Percentiles rank a stretch among this genome's conserved stretches.
Evolutionary conservation across 306 rosid genomes (phyloP).

Genomic region (Cotoneaster glaucophyllus): DNA sequence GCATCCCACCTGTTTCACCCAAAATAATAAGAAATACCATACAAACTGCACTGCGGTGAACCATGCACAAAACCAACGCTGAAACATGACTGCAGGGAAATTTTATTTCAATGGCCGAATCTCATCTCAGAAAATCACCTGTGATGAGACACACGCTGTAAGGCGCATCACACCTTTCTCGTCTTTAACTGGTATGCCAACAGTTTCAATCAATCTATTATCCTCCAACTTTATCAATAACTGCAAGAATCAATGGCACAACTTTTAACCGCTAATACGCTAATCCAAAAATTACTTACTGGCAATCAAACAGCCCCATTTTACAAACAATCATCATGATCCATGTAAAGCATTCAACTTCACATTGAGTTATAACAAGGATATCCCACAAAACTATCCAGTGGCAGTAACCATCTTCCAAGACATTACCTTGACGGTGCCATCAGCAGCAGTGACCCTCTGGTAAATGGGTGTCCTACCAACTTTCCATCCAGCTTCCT

Average conservation of each 20-base stretch:
- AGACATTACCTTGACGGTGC: slow-evolving; percentile 69
- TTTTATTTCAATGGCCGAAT: too few relatives aligned
- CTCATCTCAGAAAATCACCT: too few relatives aligned
- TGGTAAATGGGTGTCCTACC: slow-evolving; percentile 75
- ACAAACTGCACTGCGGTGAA: too few relatives aligned
- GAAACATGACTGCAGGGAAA: too few relatives aligned
- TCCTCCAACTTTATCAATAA: slow-evolving; percentile 84
- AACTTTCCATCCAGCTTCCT: slow-evolving; percentile 90
- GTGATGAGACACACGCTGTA: slow-evolving; percentile 96
- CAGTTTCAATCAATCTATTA: slow-evolving; percentile 88
- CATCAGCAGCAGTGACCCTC: slow-evolving; percentile 74
- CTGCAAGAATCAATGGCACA: slow-evolving; percentile 39
- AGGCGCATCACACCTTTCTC: slow-evolving; percentile 59
- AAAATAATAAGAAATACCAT: too few relatives aligned
- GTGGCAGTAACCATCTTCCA: neutral
- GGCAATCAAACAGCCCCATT: neutral
- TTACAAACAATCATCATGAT: neutral
- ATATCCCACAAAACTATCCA: neutral
- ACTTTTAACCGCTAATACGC: neutral
- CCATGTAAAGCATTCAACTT: neutral
- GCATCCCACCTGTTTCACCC: too few relatives aligned
- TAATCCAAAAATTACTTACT: too few relatives aligned
- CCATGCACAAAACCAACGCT: too few relatives aligned
- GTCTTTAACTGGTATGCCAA: slow-evolving; percentile 81
- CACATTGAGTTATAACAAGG: neutral